Evolutionary conservation across 768 basidiomycete genomes (phyloP), one percentile per base, ranked within the genome.

Genomic region (Porphyrellus cyaneotinctus): DNA sequence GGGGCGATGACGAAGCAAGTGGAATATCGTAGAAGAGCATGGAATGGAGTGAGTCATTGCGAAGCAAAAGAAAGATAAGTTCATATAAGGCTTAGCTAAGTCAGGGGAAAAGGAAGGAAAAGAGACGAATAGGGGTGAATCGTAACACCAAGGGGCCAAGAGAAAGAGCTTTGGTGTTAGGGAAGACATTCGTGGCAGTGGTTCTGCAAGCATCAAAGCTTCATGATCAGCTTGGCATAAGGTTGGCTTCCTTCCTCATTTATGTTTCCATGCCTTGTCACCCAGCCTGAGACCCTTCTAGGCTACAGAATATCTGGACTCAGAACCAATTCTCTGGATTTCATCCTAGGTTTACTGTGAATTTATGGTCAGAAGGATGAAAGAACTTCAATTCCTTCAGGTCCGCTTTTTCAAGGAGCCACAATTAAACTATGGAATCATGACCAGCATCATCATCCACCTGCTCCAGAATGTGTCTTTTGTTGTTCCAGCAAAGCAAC

Each of bases 381-480:
- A 51, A 43, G 54, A 51, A 24, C 54, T 51, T 23, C 9, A 23
- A 20, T 51, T 42, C 3, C 0, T 51, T 18, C 54, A 55, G 18
- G 23, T 42, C 13, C 33, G 11, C 12, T 51, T 55, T 35, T 51
- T 51, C 45, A 55, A 55, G 35, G n/a, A 42, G 31, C 49, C 44
- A 17, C 12, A 13, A 17, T 0, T 39, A 0, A 55, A 55, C 41
- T 51, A 51, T 37, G 54, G 49, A 15, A 51, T 37, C 6, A 36
- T 51, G 45, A 55, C 54, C 4, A 51, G 45, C 46, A 52, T 56
- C 15, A 47, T 56, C 2, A 5, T 39, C 2, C 54, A 56, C 43
- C 41, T 56, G 0, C 45, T 56, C n/a, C 36, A 36, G 2, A 51
- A 51, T 11, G 18, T 55, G 4, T 55, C 49, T 22, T 55, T 55